These are phyloP conservation scores for Cercophora scortea DNA, from an alignment of 495 filamentous ascomycete genomes.

Conservation along the genomic window DNA sequence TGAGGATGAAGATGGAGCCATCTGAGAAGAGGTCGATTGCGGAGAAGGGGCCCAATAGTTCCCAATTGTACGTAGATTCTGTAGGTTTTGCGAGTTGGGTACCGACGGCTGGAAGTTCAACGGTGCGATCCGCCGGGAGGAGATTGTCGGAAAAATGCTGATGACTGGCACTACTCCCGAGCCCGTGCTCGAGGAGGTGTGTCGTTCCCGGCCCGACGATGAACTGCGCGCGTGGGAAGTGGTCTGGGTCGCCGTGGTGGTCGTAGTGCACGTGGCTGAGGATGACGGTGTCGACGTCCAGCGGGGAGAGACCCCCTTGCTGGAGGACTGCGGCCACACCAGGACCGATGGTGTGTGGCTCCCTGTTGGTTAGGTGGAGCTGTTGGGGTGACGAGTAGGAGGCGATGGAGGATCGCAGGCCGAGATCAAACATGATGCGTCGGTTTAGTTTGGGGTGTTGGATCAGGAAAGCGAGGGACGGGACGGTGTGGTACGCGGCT, in stretches of 20 bases:
- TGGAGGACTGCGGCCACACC: slow-evolving; percentile 19
- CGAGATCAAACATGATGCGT: slow-evolving; percentile 33
- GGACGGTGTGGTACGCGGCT: slow-evolving; percentile 4
- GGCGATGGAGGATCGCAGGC: slow-evolving; percentile 22
- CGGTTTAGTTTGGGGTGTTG: background rate
- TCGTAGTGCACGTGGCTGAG: slow-evolving; percentile 39
- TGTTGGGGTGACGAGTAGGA: slow-evolving; percentile 23
- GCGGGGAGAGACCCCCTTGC: slow-evolving; percentile 12
- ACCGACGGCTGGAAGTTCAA: background rate
- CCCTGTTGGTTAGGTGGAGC: slow-evolving; percentile 25
- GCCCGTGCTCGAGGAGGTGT: slow-evolving; percentile 15
- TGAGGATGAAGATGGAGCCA: slow-evolving; percentile 22
- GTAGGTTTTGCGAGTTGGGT: too few relatives aligned
- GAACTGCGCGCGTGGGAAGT: slow-evolving; percentile 30
- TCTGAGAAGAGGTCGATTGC: slow-evolving; percentile 31
- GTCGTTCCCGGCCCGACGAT: slow-evolving; percentile 30
- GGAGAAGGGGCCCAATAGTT: slow-evolving; percentile 13
- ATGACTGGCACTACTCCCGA: background rate
- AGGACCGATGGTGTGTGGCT: slow-evolving; percentile 20
- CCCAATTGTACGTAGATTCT: slow-evolving; percentile 7
- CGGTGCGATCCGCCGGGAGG: background rate
- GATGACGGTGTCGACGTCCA: slow-evolving; percentile 28
- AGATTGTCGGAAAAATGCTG: slow-evolving; percentile 1
- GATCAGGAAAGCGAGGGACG: slow-evolving; percentile 20
- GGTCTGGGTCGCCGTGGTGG: slow-evolving; percentile 29